Evolutionary conservation across 176 grass and related monocot genomes (phyloP).

Genomic region (Oryza rufipogon): DNA sequence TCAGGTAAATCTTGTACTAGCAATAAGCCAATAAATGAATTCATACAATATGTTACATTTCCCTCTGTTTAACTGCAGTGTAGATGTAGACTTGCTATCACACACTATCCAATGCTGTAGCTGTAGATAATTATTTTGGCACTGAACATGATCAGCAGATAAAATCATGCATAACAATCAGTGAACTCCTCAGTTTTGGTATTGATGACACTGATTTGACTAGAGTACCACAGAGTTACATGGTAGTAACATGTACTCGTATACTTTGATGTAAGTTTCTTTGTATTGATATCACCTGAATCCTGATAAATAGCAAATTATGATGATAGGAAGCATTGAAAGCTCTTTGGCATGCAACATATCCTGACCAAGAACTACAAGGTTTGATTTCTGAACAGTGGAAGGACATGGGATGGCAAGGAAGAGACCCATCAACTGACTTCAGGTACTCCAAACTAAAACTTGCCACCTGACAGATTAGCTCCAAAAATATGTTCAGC

Average conservation of each 20-base stretch:
- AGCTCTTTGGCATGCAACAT: conserved; percentile 96
- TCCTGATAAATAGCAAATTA: conserved; percentile 2
- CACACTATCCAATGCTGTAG: background rate
- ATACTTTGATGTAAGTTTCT: conserved; percentile 1
- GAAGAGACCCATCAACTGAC: conserved; percentile 95
- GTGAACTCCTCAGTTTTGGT: background rate
- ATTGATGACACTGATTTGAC: background rate
- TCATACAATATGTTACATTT: background rate
- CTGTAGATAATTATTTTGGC: background rate
- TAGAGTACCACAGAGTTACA: background rate
- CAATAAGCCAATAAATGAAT: background rate
- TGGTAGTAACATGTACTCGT: background rate
- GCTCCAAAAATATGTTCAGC: background rate
- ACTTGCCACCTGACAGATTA: conserved; percentile 1
- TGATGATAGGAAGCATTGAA: conserved; percentile 78
- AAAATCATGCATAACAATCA: background rate
- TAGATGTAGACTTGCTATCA: background rate
- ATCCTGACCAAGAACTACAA: conserved; percentile 90
- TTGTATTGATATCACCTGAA: conserved; percentile 20
- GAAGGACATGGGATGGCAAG: conserved; percentile 99
- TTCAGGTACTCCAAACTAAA: conserved; percentile 59
- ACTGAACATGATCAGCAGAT: background rate
- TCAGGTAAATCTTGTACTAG: conserved; percentile 56
- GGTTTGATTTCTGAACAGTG: conserved; percentile 93
- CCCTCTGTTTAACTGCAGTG: background rate